phyloP scores from a whole-genome alignment of 208 protist species.

The Trypanosoma rangeli region DNA sequence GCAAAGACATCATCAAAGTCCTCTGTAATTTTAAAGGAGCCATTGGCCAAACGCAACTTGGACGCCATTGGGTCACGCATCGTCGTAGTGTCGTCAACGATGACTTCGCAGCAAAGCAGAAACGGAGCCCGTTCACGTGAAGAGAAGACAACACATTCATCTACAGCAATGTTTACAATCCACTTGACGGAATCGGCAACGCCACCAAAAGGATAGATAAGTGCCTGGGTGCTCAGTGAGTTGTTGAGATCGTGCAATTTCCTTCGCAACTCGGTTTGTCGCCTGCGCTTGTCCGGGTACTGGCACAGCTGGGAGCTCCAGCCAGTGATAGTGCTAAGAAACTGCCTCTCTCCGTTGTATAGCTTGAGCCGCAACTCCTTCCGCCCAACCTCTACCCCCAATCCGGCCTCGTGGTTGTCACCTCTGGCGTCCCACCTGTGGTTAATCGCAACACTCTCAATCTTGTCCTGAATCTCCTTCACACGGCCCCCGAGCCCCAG shows the following conservation, averaged over 20 bases:
- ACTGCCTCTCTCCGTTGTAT: constrained; percentile 81
- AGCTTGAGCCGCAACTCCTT: constrained; percentile 83
- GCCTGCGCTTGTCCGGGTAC: constrained; percentile 58
- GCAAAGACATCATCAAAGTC: constrained; percentile 53
- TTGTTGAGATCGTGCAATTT: constrained; percentile 64
- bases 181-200: constrained; percentile 70
- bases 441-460: constrained; percentile 91
- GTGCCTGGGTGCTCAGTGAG: constrained; percentile 41
- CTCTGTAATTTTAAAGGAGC: constrained; percentile 49
- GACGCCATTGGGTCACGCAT: constrained; percentile 73
- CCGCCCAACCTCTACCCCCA: constrained; percentile 49
- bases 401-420: constrained; percentile 12
- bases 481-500: constrained; percentile 57
- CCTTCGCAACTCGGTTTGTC: constrained; percentile 74
- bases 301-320: constrained; percentile 70
- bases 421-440: constrained; percentile 14
- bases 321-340: constrained; percentile 73
- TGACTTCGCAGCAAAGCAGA: constrained; percentile 85
- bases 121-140: constrained; percentile 85
- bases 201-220: constrained; percentile 74
- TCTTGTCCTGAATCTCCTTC: constrained; percentile 76
- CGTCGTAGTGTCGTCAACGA: constrained; percentile 81
- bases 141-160: constrained; percentile 89
- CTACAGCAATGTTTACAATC: constrained; percentile 86
- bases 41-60: constrained; percentile 59